Evolutionary conservation across 495 filamentous ascomycete genomes (phyloP).

Genomic region (Sphaerosporella brunnea): DNA sequence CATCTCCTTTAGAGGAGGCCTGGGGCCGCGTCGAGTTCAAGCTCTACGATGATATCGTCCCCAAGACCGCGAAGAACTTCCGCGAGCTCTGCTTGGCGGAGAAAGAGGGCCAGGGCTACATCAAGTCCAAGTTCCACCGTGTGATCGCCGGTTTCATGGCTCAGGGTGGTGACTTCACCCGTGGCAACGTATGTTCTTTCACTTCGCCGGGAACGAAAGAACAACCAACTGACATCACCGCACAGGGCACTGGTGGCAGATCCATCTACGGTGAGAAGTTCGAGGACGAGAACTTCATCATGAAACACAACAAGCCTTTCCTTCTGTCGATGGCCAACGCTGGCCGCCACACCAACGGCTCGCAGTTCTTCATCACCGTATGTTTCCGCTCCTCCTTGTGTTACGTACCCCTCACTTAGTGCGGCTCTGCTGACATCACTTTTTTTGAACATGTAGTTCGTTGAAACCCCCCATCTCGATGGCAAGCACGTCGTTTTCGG

Average conservation of each 20-base stretch:
- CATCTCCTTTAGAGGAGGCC: slow-evolving; percentile 27
- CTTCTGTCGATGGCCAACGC: slow-evolving; percentile 74
- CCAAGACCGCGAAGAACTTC: slow-evolving; percentile 91
- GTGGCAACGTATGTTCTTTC: slow-evolving; percentile 56
- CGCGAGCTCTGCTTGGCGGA: slow-evolving; percentile 79
- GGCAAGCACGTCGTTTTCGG: slow-evolving; percentile 72
- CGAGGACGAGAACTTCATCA: slow-evolving; percentile 57
- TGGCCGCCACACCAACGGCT: slow-evolving; percentile 46
- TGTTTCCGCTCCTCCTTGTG: neutral
- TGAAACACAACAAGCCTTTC: slow-evolving; percentile 44
- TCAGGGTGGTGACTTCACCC: slow-evolving; percentile 98
- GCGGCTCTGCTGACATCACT: slow-evolving; percentile 30
- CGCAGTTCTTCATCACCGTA: slow-evolving; percentile 24
- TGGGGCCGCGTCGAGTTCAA: slow-evolving; percentile 71
- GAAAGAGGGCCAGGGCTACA: slow-evolving; percentile 64
- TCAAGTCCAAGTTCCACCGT: slow-evolving; percentile 79
- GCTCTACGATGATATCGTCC: slow-evolving; percentile 73
- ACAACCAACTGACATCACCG: slow-evolving; percentile 15
- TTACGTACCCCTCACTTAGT: too few relatives aligned
- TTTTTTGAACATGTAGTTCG: slow-evolving; percentile 28
- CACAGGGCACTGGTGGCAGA: slow-evolving; percentile 63
- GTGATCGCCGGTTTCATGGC: slow-evolving; percentile 97
- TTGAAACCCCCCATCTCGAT: slow-evolving; percentile 54
- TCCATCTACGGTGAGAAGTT: slow-evolving; percentile 84
- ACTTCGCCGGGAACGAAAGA: slow-evolving; percentile 22